Evolutionary conservation across 257 asterid genomes (phyloP), one percentile per base, ranked within the genome.

Genomic region (Solanum rostratum): DNA sequence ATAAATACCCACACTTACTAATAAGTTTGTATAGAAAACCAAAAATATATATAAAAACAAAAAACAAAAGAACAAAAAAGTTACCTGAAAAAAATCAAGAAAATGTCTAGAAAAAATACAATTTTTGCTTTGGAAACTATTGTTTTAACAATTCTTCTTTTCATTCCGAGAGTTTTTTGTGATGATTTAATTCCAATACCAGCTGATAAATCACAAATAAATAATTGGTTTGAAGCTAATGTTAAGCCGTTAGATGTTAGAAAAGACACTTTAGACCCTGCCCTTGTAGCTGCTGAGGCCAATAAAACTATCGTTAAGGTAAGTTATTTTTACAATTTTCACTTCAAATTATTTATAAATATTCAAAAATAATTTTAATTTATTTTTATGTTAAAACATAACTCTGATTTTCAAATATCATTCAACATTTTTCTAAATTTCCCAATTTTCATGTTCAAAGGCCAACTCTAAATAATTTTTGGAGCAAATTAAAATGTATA

Each of bases 181-280:
- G 82, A 76, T 46, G 91, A 81, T 83, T 4, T 16, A 13, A 27
- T 30, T 16, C 87, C 84, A 0, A 84, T 90, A 27, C 99, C 99
- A 2, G 81, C 91, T 0, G 94, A 90, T 9, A 84, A 66, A 46
- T 4, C 88, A 1, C 84, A 85, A 57, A 0, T 93, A 20, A 50
- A 81, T 22, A 79, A 59, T 11, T 94, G 99, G 98, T 95, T 94
- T 84, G 7, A 76, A 9, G 19, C 71, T 10, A 88, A 87, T 27
- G 88, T 92, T 13, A 80, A 80, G 27, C 87, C 82, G 0, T 2
- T 74, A 0, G 0, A 85, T 1, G 15, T 84, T 29, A 76, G 89
- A 27, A 85, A 69, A 19, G 86, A 33, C 3, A 50, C 88, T 0
- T 11, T 90, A 15, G 89, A 85, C 39, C 87, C 95, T 1, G 83